Base-by-base conservation (phyloP, 2,329 filamentous ascomycete genomes). In the Fusarium lateritium region DNA sequence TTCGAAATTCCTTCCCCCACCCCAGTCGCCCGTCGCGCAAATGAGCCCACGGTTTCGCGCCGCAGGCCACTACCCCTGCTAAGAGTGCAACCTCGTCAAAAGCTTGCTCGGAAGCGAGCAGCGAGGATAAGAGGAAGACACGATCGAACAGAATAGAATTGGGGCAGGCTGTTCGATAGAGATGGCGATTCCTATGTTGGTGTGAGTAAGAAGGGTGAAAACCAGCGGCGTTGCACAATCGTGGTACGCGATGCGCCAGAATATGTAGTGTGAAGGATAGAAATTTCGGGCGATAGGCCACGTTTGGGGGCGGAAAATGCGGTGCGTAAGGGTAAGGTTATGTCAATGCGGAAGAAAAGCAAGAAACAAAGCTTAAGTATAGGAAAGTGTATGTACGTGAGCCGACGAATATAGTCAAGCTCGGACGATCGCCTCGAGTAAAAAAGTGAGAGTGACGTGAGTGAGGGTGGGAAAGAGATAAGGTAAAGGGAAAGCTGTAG, bases 41-140 rank as follows among this genome's bases (percentile, higher is more conserved):
- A 72, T 73, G 70, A 73, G 71, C 69, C 66, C 63, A 73, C 65
- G 63, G 50, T 57, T 63, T 62, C 40, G 46, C 52, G 54, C 59
- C 56, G 69, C 43, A 38, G 34, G 56, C 50, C 53, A 44, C 40
- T 61, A 61, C 67, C 70, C 70, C 66, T 72, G 63, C 47, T 63
- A 54, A 58, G 40, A 65, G 39, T 39, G 55, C 60, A 56, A 40
- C 47, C 55, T 68, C 47, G 45, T 65, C 42, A 56, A 55, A 47
- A 45, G 34, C 56, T 60, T 57, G 31, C 52, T 62, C 40, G 33
- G 22, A 46, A 45, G 38, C 47, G 34, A 60, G 49, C 52, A 36
- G 36, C 24, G 43, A 56, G 46, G n/a, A 47, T 34, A 28, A 40
- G 44, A 34, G 21, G 47, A 45, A 36, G 28, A 49, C 40, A 57